Conservation (phyloP, 2,329 filamentous ascomycete genomes). For the Phoma herbarum region DNA sequence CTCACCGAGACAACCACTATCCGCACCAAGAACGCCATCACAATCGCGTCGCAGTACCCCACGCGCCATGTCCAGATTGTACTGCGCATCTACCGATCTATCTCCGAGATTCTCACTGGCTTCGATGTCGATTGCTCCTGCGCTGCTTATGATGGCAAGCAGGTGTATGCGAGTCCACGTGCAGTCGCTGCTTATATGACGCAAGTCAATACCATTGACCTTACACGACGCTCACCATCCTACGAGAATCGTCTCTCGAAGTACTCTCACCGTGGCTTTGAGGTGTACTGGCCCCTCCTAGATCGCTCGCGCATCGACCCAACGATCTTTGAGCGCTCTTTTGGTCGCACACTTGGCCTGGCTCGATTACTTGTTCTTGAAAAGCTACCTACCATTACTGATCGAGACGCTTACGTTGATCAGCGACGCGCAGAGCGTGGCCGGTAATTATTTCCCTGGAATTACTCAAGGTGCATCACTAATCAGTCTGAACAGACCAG, state of each 20-base stretch:
- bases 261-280: conserved; percentile 81
- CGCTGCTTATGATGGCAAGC: conserved; percentile 79
- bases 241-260: conserved; percentile 89
- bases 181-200: conserved; percentile 82
- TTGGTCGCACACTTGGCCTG: conserved; percentile 76
- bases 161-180: conserved; percentile 81
- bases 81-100: conserved; percentile 81
- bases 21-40: conserved; percentile 86
- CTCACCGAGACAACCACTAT: conserved; percentile 85
- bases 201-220: conserved; percentile 81
- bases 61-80: conserved; percentile 88
- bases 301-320: conserved; percentile 81
- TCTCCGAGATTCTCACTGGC: conserved; percentile 85
- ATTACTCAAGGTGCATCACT: not conserved
- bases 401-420: conserved; percentile 74
- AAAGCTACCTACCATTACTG: conserved; percentile 72
- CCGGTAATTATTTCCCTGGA: not conserved
- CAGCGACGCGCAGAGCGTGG: conserved; percentile 77
- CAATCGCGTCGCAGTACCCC: conserved; percentile 84
- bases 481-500: conserved; percentile 59
- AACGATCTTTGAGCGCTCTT: conserved; percentile 85
- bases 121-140: conserved; percentile 90
- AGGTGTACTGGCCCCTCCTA: conserved; percentile 79
- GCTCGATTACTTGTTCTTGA: conserved; percentile 83
- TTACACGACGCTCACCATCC: conserved; percentile 80